Percentiles rank a stretch among this genome's conserved stretches.
Evolutionary conservation across 768 basidiomycete species (phyloP).

Genomic region (Podaxis sp.): DNA sequence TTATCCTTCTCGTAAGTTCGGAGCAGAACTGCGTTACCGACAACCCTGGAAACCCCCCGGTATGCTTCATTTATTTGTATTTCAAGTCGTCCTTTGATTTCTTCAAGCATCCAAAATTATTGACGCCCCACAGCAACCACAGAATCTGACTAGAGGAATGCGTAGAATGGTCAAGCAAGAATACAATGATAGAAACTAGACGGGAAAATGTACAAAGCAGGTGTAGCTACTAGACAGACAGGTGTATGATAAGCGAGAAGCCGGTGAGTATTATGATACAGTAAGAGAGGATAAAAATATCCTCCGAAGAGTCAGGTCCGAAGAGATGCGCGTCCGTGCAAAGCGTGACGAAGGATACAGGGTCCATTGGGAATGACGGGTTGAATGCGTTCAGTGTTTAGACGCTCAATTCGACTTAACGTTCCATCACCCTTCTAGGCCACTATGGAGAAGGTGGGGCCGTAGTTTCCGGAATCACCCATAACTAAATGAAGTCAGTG

Average conservation of each 20-base stretch:
- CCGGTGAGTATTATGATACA: slow-evolving; percentile 13
- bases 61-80: background rate
- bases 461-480: slow-evolving; percentile 55
- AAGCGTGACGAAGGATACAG: background rate
- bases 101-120: background rate
- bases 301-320: slow-evolving; percentile 7
- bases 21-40: too few species aligned
- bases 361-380: background rate
- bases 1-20: too few species aligned
- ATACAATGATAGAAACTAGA: slow-evolving; percentile 1
- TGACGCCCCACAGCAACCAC: background rate
- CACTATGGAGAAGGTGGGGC: slow-evolving; percentile 44
- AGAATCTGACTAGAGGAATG: background rate
- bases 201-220: background rate
- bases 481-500: slow-evolving; percentile 35
- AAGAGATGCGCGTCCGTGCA: slow-evolving; percentile 12
- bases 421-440: slow-evolving; percentile 22
- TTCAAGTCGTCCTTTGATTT: background rate
- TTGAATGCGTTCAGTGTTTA: background rate
- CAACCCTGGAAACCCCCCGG: too few species aligned
- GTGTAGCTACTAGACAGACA: background rate
- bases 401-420: background rate
- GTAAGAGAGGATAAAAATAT: slow-evolving; percentile 9
- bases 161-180: background rate
- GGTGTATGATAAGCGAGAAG: slow-evolving; percentile 3